Evolutionary conservation across 495 filamentous ascomycete genomes (phyloP), one percentile per base, ranked within the genome.

Genomic region (Friedmanniomyces simplex): DNA sequence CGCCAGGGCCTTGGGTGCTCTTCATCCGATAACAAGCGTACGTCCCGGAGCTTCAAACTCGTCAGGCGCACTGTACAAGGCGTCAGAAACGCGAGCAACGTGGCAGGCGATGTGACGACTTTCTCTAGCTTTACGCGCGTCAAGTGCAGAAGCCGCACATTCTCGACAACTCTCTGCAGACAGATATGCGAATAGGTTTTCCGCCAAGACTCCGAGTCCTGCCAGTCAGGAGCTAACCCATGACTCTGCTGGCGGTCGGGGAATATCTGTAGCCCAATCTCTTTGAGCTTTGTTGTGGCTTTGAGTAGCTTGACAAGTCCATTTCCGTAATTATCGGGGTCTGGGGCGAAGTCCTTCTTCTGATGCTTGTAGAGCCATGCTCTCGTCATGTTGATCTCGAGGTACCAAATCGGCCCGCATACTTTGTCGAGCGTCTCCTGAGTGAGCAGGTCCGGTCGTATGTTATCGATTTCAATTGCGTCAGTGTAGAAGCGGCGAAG

Each of bases 401-500:
- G 56, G 26, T 63, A 63, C 43, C 51, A 50, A 2, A 63, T 36
- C 14, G 37, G n/a, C 10, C 21, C 10, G 37, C 49, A 59, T 2
- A 57, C 52, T 30, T 18, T 48, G 11, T 52, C 18, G 11, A 60
- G 47, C 24, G 16, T 18, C 7, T 48, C 36, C 48, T 59, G 32
- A 7, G 36, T 16, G 26, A 63, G 28, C 20, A 8, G 12, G 11
- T 34, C 39, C 1, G 43, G 24, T 5, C 14, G 36, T 24, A 60
- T 57, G 36, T 54, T 56, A 47, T 60, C 61, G 16, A 63, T 34
- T 32, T 63, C 52, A 28, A 63, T 50, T 5, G 57, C 57, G 34
- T 63, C 61, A 12, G 57, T 63, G 42, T 63, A 63, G n/a, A 63
- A 47, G 7, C 61, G 43, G n/a, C 61, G 50, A 13, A 63, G 36